Conservation (phyloP, 2,329 filamentous ascomycete species). For the Colletotrichum sp. region DNA sequence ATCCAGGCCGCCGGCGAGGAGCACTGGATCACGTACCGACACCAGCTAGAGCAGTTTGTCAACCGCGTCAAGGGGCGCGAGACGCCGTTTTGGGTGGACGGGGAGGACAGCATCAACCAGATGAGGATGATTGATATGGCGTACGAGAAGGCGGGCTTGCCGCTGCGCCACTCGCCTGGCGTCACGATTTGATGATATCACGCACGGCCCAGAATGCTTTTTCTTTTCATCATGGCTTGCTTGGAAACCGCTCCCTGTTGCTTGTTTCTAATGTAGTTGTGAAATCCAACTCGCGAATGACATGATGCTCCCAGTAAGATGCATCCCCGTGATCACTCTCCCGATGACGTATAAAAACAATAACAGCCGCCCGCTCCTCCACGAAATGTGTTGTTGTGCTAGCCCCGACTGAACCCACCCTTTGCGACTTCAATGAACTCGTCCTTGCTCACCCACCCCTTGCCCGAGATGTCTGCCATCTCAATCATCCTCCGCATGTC, state of each 20-base stretch:
- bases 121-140: conserved; percentile 53
- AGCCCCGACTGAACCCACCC: conserved; percentile 15
- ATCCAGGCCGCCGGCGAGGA: conserved; percentile 33
- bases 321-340: not conserved
- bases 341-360: not conserved
- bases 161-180: conserved; percentile 21
- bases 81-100: conserved; percentile 42
- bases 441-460: conserved; percentile 76
- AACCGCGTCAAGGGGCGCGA: conserved; percentile 44
- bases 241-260: not conserved
- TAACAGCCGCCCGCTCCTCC: not conserved
- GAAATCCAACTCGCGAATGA: not conserved
- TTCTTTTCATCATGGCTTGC: not conserved
- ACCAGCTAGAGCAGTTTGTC: conserved; percentile 55
- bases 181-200: not conserved
- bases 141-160: conserved; percentile 40
- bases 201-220: not conserved
- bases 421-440: conserved; percentile 68
- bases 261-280: not conserved
- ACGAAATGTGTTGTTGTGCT: not conserved
- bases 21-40: conserved; percentile 49
- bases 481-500: conserved; percentile 97
- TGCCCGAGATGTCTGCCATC: conserved; percentile 94
- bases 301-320: not conserved
- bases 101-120: conserved; percentile 47